Base-by-base conservation (phyloP, 2,329 filamentous ascomycete species). In the Fusarium citri region DNA sequence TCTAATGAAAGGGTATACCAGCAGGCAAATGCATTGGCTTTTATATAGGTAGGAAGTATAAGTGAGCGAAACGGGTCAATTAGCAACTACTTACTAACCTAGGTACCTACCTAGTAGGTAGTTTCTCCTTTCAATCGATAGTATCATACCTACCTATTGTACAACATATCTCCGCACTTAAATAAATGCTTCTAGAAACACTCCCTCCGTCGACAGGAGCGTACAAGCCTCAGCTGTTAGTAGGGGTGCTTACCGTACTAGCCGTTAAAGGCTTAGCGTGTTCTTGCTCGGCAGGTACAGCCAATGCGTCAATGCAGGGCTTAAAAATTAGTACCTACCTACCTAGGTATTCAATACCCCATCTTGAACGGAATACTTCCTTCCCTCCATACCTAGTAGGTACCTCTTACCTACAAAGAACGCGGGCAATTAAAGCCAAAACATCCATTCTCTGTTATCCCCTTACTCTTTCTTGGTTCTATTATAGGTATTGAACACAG, bases 1-100 rank as follows among this genome's bases (percentile, higher is more conserved):
- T 68, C 48, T 43, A 64, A 26, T 41, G 41, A 40, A 68, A 49
- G 68, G 42, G 58, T 59, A 64, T 71, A 70, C 68, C 67, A 70
- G 48, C 50, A 46, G 59, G 48, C 49, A 43, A 51, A 34, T 57
- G 40, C 22, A 59, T 71, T 46, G 50, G 26, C 20, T 40, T n/a
- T 49, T 49, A 40, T 12, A 42, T 53, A 53, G 18, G 18, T 37
- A 37, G 34, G 34, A 37, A 37, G 46, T 42, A 54, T 25, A 47
- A 16, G 50, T 49, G 23, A 55, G 55, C 25, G 30, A 37, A 37
- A 37, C 18, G 34, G 34, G 18, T n/a, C 34, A 45, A 30, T n/a
- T 9, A 37, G 23, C n/a, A n/a, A 22, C 9, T 26, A 18, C 31
- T 16, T 37, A 31, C 28, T 30, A 30, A 30, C 28, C 12, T 30